phyloP scores from a whole-genome alignment of 768 basidiomycete species.

The Filobasidium wieringae region DNA sequence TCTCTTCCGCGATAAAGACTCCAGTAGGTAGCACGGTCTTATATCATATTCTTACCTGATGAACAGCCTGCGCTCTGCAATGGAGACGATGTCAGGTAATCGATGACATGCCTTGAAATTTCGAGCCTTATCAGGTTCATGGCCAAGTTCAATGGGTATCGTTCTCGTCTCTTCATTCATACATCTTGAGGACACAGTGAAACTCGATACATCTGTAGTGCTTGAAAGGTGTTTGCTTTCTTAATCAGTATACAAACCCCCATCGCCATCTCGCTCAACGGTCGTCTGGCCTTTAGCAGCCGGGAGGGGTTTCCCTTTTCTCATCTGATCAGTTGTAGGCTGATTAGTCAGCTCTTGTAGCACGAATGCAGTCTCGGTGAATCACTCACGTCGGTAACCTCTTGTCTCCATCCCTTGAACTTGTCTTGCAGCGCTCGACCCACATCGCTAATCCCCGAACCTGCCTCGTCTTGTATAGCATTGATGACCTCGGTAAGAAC shows the following conservation, averaged over 20 bases:
- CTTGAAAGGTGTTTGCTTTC: not conserved
- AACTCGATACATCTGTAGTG: no score
- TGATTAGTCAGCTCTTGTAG: not conserved
- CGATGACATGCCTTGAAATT: no score
- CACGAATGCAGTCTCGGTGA: not conserved
- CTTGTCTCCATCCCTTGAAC: conserved; percentile 30
- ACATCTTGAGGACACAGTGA: no score
- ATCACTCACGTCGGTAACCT: conserved; percentile 32
- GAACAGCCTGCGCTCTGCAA: no score
- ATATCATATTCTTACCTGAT: no score
- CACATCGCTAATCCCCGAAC: conserved; percentile 23
- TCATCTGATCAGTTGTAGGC: no score
- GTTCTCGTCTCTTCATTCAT: no score
- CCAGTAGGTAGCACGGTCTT: no score
- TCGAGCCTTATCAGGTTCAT: no score
- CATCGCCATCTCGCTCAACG: not conserved
- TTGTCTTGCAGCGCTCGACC: conserved; percentile 26
- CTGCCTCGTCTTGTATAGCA: conserved; percentile 30
- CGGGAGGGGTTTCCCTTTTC: conserved; percentile 3
- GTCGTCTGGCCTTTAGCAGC: conserved; percentile 5
- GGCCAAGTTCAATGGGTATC: no score
- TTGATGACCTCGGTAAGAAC: conserved; percentile 34
- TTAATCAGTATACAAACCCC: not conserved
- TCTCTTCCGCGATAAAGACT: no score
- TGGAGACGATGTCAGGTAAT: no score